Evolutionary conservation across 768 basidiomycete genomes (phyloP), one percentile per base, ranked within the genome.

Genomic region (Porphyrellus cyaneotinctus): DNA sequence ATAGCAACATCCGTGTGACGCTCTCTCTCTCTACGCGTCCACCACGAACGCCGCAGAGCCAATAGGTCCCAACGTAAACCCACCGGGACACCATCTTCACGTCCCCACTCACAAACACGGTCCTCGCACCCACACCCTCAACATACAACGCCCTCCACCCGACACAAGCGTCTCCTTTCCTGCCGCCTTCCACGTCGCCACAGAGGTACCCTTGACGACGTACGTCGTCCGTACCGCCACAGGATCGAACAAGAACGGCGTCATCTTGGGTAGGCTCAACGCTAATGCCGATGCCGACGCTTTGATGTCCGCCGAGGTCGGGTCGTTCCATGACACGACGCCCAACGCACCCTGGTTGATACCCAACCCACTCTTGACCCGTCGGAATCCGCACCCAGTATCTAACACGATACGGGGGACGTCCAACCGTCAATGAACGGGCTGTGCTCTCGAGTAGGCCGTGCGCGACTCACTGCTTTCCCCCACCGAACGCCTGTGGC

Each of bases 271-370:
- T 1, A 47, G 13, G 18, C 78, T 67, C 12, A 64, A 59, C 4
- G 81, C 82, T 13, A 83, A 72, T 7, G 62, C 57, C 0, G 82
- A 84, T 11, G 48, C 48, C 10, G 48, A 32, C 17, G 35, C 6
- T 63, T 83, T 81, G 69, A 84, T 81, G 33, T 81, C 77, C 7
- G 70, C 46, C 0, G 76, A 58, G 0, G 78, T 81, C 0, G 82
- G 82, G 60, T 84, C 80, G 38, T 68, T 67, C 82, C 83, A 77
- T 5, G 68, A 57, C 7, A 70, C 58, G 32, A 83, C 56, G 53
- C 66, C 56, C 26, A 28, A 28, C 26, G 26, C 26, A 9, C 26
- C 26, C 26, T 28, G 26, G 26, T 28, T 28, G 26, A 28, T 28
- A 4, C 26, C 26, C 26, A 28, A 28, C 26, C 26, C 26, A 28